These are phyloP conservation scores for Alternaria arborescens DNA, from an alignment of 2,329 filamentous ascomycete genomes.

Conservation along the genomic window DNA sequence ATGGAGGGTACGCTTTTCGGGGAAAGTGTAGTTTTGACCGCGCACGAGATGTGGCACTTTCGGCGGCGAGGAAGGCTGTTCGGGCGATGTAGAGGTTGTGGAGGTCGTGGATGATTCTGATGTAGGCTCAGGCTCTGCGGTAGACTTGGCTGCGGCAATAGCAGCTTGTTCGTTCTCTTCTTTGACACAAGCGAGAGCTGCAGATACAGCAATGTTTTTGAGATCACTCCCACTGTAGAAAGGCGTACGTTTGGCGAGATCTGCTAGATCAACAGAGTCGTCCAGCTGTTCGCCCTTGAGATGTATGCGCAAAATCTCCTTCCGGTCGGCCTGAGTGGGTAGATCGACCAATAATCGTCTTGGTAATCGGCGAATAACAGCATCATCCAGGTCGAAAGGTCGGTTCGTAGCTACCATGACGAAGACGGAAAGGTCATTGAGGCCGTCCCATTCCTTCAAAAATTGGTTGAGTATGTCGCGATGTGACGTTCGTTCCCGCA, in stretches of 20 bases:
- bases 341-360: conserved; percentile 77
- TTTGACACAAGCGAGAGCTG: conserved; percentile 79
- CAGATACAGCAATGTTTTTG: conserved; percentile 82
- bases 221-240: conserved; percentile 85
- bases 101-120: conserved; percentile 1
- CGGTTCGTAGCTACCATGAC: conserved; percentile 98
- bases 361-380: conserved; percentile 78
- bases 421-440: conserved; percentile 83
- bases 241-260: conserved; percentile 72
- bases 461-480: conserved; percentile 97
- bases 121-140: conserved; percentile 3
- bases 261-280: conserved; percentile 66
- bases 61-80: conserved; percentile 2
- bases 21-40: conserved; percentile 65
- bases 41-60: conserved; percentile 47
- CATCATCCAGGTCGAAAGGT: conserved; percentile 92
- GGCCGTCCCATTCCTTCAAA: conserved; percentile 94
- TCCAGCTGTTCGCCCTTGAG: conserved; percentile 73
- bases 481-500: conserved; percentile 73
- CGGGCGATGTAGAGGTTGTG: conserved; percentile 12
- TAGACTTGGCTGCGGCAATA: conserved; percentile 34
- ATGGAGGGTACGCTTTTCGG: conserved; percentile 72
- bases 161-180: conserved; percentile 68
- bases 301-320: conserved; percentile 75
- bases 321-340: conserved; percentile 71